Percentiles rank a stretch among this genome's conserved stretches.
phyloP scores from a whole-genome alignment of 78 protist species.

The Protostelium mycophagum region DNA sequence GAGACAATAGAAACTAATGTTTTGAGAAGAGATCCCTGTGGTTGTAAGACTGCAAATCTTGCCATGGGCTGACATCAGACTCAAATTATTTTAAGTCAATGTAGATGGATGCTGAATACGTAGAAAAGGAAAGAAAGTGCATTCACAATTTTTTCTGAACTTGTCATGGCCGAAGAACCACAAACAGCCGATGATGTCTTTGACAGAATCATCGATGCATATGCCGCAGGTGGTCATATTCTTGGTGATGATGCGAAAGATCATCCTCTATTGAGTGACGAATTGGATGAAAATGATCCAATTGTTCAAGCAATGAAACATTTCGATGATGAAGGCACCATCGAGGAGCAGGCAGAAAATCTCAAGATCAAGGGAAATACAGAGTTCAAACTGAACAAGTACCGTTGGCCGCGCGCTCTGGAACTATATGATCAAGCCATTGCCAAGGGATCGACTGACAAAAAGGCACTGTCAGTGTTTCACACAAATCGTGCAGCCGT shows the following conservation, averaged over 20 bases:
- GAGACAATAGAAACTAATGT: too few species aligned
- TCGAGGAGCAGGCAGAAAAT: neutral
- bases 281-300: neutral
- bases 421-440: conserved; percentile 30
- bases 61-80: too few species aligned
- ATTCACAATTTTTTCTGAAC: too few species aligned
- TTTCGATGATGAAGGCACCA: neutral
- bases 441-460: conserved; percentile 17
- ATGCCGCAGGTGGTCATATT: neutral
- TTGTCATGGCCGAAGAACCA: too few species aligned
- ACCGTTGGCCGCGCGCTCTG: conserved; percentile 12
- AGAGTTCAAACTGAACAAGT: neutral
- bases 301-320: neutral
- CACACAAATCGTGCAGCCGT: conserved; percentile 59
- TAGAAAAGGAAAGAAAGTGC: too few species aligned
- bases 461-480: conserved; percentile 12
- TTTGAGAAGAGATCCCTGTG: too few species aligned
- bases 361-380: neutral
- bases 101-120: too few species aligned
- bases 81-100: too few species aligned
- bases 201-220: neutral
- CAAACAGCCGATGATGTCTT: neutral
- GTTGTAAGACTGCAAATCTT: too few species aligned
- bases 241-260: neutral
- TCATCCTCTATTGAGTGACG: neutral